Evolutionary conservation across 2,329 filamentous ascomycete genomes (phyloP), one percentile per base, ranked within the genome.

Genomic region (Botrytis sinoallii): DNA sequence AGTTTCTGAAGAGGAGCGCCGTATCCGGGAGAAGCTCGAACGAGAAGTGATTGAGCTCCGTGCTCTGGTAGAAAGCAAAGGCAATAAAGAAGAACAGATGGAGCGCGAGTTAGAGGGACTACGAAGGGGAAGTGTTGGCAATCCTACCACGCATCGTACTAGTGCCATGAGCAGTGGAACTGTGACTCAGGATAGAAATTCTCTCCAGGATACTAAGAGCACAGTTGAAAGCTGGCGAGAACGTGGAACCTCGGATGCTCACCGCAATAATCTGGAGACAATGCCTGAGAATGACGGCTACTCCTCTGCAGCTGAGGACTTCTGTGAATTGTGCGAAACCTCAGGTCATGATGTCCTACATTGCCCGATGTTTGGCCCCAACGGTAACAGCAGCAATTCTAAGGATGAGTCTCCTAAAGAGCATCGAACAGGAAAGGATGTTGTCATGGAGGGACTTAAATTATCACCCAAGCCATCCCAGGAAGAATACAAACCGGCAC

Each of bases 281-380:
- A 92, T 92, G 90, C 87, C 86, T 60, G 91, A 92, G 82, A 92
- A 88, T 79, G 91, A 92, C 78, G 86, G 87, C 22, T 88, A 91
- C 82, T 93, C 92, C 55, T 89, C 88, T 42, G 88, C 89, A 35
- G 93, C 92, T 57, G 93, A 94, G 81, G 90, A 77, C 69, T 81
- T 81, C 72, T 98, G 95, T 83, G 96, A 98, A 84, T 96, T 98
- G 75, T 98, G 95, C 84, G 95, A 98, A 84, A 93, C 93, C 48
- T 88, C 89, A 65, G 95, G 95, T 25, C 95, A 98, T 81, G 95
- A 98, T 79, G 97, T 98, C 75, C 86, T 98, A 73, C 97, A 93
- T 35, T 98, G 95, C 86, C 94, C 93, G 71, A 96, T 97, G 91
- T 95, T 93, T 75, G 81, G 78, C 57, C 75, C 79, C 12, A 79